Conservation (phyloP, 2,329 filamentous ascomycete species). For the Geosmithia morbida region DNA sequence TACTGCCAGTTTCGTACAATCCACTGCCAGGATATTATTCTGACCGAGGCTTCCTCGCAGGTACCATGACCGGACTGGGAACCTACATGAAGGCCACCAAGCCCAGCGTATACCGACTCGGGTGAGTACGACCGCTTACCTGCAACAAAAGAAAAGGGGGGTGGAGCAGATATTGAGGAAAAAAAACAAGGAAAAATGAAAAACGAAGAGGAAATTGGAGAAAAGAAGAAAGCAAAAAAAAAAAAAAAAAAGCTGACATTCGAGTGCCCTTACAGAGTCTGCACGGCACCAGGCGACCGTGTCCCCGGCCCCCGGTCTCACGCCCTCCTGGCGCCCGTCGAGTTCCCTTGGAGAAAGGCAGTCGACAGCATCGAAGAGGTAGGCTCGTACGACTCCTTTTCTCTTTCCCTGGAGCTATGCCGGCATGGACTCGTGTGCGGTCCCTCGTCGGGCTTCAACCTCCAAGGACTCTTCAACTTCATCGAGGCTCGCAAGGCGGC, state of each 20-base stretch:
- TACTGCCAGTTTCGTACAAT: background rate
- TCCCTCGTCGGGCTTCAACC: constrained; percentile 45
- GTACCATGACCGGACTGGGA: constrained; percentile 3
- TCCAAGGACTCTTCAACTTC: constrained; percentile 35
- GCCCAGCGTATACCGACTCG: constrained; percentile 10
- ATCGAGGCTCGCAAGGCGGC: constrained; percentile 28
- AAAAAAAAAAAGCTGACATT: background rate
- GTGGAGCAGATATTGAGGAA: too few species aligned
- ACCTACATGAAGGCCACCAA: constrained; percentile 8
- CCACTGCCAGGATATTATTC: background rate
- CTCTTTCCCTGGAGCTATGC: constrained; percentile 35
- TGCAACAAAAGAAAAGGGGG: too few species aligned
- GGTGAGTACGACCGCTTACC: background rate
- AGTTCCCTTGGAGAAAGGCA: constrained; percentile 43
- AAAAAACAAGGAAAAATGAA: background rate
- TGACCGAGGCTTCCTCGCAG: constrained; percentile 3
- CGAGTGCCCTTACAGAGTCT: background rate
- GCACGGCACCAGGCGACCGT: constrained; percentile 10
- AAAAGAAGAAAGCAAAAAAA: background rate
- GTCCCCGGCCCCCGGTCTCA: constrained; percentile 6
- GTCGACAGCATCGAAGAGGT: constrained; percentile 43
- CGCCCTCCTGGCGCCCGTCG: constrained; percentile 4
- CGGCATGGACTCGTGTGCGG: constrained; percentile 44
- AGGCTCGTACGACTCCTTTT: constrained; percentile 36
- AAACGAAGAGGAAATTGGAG: background rate